Evolutionary conservation across 768 basidiomycete species (phyloP).

Genomic region (Tylopilus sp.): DNA sequence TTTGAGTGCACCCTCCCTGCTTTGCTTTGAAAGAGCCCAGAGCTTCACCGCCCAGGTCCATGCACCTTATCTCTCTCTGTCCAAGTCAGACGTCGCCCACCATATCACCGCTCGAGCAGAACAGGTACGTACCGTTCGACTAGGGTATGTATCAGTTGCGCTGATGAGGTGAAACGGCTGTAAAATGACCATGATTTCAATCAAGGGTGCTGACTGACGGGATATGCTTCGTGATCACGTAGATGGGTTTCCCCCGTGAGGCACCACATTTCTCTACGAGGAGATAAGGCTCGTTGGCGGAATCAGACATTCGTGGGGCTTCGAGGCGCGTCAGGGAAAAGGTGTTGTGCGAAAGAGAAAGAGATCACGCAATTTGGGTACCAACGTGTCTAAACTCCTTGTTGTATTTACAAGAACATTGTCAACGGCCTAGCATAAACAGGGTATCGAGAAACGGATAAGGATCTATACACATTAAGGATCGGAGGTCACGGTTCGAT

Average conservation of each 20-base stretch:
- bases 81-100: slow-evolving; percentile 10
- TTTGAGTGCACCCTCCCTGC: slow-evolving; percentile 40
- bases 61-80: slow-evolving; percentile 42
- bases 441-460: slow-evolving; percentile 27
- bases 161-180: slow-evolving; percentile 17
- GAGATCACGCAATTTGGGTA: slow-evolving; percentile 19
- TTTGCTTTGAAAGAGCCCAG: slow-evolving; percentile 39
- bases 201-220: slow-evolving; percentile 33
- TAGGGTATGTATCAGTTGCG: slow-evolving; percentile 30
- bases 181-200: slow-evolving; percentile 15
- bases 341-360: slow-evolving; percentile 26
- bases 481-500: slow-evolving; percentile 21
- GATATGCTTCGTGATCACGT: slow-evolving; percentile 40
- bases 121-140: slow-evolving; percentile 30
- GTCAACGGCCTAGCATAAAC: slow-evolving; percentile 28
- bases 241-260: slow-evolving; percentile 40
- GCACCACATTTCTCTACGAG: slow-evolving; percentile 42
- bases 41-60: slow-evolving; percentile 41
- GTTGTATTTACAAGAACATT: slow-evolving; percentile 29
- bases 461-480: slow-evolving; percentile 32
- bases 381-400: slow-evolving; percentile 26
- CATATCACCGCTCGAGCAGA: background rate
- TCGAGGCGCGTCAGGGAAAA: slow-evolving; percentile 11
- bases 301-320: slow-evolving; percentile 21
- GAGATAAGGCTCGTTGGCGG: slow-evolving; percentile 31